Evolutionary conservation across 495 filamentous ascomycete genomes (phyloP), one percentile per base, ranked within the genome.

Genomic region (Pseudomonodictys pantanalensis): DNA sequence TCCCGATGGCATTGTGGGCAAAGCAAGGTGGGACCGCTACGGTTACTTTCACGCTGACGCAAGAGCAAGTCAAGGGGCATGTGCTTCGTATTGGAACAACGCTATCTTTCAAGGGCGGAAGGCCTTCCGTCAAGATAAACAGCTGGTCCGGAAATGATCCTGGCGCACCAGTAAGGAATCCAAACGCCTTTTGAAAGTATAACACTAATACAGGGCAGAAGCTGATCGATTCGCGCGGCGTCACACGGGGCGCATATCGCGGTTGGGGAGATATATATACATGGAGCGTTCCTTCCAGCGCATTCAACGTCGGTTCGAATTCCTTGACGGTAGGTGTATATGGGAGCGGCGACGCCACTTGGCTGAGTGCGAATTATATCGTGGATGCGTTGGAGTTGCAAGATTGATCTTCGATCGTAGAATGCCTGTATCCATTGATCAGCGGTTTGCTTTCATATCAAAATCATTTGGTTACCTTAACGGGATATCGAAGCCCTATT

Each of bases 281-380:
- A 1, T 62, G 59, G 59, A 57, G 6, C 38, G 52, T 62, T 2
- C 59, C 59, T 2, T 52, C 59, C 1, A 51, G 30, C 22, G 59
- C 59, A 0, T 52, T 62, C 33, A 62, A 56, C 20, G 29, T 44
- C 10, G 59, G 59, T 7, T 12, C 44, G 25, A 62, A 62, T 30
- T 51, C 59, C 12, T 24, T 62, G 22, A 57, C 52, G 3, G 20
- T 62, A 4, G 59, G 59, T 11, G 46, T 57, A 20, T 35, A 32
- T 52, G 59, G 59, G 2, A 62, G 46, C 22, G 59, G 59, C 10
- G 59, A 62, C 47, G 59, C 59, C 26, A 57, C 32, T 12, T 62
- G 52, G 52, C 30, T 62, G 46, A 62, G 59, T 29, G 59, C 59
- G 25, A 62, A 62, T 38, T 62, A 62, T 28, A 62, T 62, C 20